phyloP scores from a whole-genome alignment of 2,329 filamentous ascomycete genomes.

The Emergomyces pasteurianus region DNA sequence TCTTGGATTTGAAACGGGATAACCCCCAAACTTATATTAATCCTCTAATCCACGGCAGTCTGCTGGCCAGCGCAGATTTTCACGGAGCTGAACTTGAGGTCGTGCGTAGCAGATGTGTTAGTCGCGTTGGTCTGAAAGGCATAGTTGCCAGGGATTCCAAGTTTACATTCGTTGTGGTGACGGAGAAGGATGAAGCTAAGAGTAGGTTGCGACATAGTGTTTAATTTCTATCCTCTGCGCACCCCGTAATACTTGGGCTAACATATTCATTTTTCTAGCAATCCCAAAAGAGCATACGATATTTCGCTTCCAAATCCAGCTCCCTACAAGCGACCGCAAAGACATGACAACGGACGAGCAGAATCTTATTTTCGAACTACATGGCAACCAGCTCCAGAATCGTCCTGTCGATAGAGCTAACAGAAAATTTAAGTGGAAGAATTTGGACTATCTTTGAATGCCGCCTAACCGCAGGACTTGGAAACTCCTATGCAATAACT shows the following conservation, averaged over 20 bases:
- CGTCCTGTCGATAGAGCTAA: conserved; percentile 75
- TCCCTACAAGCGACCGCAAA: conserved; percentile 18
- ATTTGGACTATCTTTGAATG: conserved; percentile 57
- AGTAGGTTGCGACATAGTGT: conserved; percentile 28
- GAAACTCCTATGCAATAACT: not conserved
- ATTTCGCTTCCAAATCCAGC: conserved; percentile 63
- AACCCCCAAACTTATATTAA: conserved; percentile 35
- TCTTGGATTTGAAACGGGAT: conserved; percentile 46
- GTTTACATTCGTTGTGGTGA: conserved; percentile 77
- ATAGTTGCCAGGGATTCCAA: conserved; percentile 84
- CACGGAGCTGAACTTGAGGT: conserved; percentile 79
- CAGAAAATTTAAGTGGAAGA: conserved; percentile 83
- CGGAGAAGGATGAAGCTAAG: conserved; percentile 57
- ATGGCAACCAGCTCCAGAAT: conserved; percentile 77
- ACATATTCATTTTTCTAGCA: conserved; percentile 29
- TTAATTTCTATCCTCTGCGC: not conserved
- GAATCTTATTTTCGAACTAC: conserved; percentile 65
- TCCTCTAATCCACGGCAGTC: conserved; percentile 40
- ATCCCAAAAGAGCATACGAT: conserved; percentile 85
- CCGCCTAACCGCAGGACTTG: not conserved
- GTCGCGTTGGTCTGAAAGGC: conserved; percentile 69
- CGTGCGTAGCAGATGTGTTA: conserved; percentile 66
- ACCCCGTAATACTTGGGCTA: conserved; percentile 1
- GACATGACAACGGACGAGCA: conserved; percentile 16
- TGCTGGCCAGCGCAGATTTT: conserved; percentile 76